A percentile compares a stretch with the other conserved stretches of the same genome.
phyloP scores from a whole-genome alignment of 164 flowering plant genomes.

The Kalanchoe fedtschenkoi region DNA sequence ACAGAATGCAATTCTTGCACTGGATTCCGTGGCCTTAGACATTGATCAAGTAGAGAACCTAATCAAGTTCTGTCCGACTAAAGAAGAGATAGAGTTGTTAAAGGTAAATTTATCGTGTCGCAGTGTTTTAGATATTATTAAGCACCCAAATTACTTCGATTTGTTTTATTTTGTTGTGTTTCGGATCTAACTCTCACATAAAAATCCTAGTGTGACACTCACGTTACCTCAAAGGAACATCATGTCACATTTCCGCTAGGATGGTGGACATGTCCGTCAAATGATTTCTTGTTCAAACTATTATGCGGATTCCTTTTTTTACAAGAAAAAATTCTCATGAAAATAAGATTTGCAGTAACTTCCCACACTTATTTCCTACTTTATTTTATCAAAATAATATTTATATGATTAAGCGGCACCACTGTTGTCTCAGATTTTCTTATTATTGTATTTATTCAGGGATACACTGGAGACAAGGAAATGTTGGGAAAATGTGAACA shows the following conservation, averaged over 20 bases:
- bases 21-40: constrained; percentile 83
- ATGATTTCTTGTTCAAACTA: too few relatives aligned
- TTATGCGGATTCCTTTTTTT: too few relatives aligned
- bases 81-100: constrained; percentile 86
- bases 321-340: too few relatives aligned
- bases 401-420: not conserved
- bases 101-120: constrained; percentile 50
- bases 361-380: too few relatives aligned
- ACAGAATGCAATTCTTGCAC: constrained; percentile 79
- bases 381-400: not conserved
- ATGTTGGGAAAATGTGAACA: constrained; percentile 97
- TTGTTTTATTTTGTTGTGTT: not conserved
- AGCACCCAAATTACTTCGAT: not conserved
- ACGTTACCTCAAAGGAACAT: not conserved
- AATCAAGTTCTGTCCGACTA: constrained; percentile 92
- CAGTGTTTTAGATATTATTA: not conserved
- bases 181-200: not conserved
- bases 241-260: not conserved
- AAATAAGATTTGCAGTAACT: too few relatives aligned
- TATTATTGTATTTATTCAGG: constrained; percentile 33
- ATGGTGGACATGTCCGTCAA: too few relatives aligned
- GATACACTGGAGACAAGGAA: constrained; percentile 67
- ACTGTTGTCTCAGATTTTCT: not conserved
- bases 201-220: not conserved
- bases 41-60: constrained; percentile 98